Percentiles rank a stretch among this genome's conserved stretches.
phyloP scores from a whole-genome alignment of 768 basidiomycete genomes.

The Auriscalpium vulgare region DNA sequence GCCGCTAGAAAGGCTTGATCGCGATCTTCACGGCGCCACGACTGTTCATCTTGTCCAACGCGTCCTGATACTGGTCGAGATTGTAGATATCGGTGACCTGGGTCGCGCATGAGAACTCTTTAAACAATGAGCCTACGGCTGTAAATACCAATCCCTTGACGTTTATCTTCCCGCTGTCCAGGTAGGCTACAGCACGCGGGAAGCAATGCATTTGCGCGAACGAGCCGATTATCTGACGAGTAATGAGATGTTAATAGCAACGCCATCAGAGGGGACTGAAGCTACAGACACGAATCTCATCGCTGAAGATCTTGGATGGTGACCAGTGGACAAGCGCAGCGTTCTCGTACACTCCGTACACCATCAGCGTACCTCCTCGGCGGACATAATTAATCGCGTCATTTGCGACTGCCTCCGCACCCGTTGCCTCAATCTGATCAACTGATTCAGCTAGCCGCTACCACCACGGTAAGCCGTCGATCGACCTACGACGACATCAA shows the following conservation, averaged over 20 bases:
- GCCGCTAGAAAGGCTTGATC: conserved; percentile 29
- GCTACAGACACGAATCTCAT: conserved; percentile 50
- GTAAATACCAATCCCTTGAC: conserved; percentile 68
- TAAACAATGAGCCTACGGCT: not conserved
- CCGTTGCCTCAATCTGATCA: conserved; percentile 49
- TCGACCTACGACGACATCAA: conserved; percentile 62
- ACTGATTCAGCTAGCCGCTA: too few species aligned
- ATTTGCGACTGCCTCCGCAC: conserved; percentile 81
- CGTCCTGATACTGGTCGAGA: conserved; percentile 53
- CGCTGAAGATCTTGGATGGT: conserved; percentile 70
- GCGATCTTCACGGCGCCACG: conserved; percentile 44
- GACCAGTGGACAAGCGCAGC: conserved; percentile 81
- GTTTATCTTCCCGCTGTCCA: conserved; percentile 81
- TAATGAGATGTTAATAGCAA: not conserved
- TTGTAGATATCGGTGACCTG: conserved; percentile 51
- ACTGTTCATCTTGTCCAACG: conserved; percentile 58
- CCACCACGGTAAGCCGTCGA: too few species aligned
- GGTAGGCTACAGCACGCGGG: conserved; percentile 83
- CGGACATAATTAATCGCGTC: conserved; percentile 86
- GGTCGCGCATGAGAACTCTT: not conserved
- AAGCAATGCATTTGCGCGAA: conserved; percentile 88
- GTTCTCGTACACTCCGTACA: conserved; percentile 89
- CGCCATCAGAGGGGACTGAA: not conserved
- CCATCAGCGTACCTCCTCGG: conserved; percentile 75
- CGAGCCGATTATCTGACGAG: conserved; percentile 71